These are phyloP conservation scores for Adansonia gregorii DNA, from an alignment of 441 rosid species.

Conservation along the genomic window DNA sequence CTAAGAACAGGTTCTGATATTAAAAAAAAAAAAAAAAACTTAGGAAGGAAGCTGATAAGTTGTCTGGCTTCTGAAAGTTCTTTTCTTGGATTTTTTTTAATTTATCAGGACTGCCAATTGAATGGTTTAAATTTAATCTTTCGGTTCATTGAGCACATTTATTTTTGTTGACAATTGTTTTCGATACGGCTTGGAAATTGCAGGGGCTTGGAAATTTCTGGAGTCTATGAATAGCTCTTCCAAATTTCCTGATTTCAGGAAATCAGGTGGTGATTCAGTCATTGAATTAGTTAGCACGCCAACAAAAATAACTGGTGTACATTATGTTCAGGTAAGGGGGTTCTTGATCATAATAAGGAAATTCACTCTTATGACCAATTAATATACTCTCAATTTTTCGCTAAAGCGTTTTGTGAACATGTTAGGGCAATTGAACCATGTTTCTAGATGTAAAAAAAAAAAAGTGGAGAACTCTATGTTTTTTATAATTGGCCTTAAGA, in stretches of 20 bases:
- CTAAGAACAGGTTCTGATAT: background rate
- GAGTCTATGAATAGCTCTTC: constrained; percentile 80
- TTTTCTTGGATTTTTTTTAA: background rate
- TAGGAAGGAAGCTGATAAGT: background rate
- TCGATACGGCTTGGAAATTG: constrained; percentile 31
- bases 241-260: constrained; percentile 79
- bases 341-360: background rate
- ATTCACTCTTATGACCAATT: background rate
- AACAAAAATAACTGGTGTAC: constrained; percentile 92
- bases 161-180: constrained; percentile 12
- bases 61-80: background rate
- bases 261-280: constrained; percentile 72
- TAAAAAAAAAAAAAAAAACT: background rate
- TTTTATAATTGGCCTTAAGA: background rate
- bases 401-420: background rate
- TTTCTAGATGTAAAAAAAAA: background rate
- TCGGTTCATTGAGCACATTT: background rate
- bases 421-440: background rate
- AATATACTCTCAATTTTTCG: background rate
- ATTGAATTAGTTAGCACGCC: constrained; percentile 84
- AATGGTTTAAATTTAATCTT: constrained; percentile 12
- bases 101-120: background rate
- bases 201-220: constrained; percentile 90
- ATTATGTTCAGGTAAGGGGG: constrained; percentile 82
- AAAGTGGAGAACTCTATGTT: background rate